Percentiles rank a stretch among this genome's conserved stretches.
These are phyloP conservation scores for Xerocomus nothofagi DNA, from an alignment of 1,284 basidiomycete genomes.

Conservation along the genomic window DNA sequence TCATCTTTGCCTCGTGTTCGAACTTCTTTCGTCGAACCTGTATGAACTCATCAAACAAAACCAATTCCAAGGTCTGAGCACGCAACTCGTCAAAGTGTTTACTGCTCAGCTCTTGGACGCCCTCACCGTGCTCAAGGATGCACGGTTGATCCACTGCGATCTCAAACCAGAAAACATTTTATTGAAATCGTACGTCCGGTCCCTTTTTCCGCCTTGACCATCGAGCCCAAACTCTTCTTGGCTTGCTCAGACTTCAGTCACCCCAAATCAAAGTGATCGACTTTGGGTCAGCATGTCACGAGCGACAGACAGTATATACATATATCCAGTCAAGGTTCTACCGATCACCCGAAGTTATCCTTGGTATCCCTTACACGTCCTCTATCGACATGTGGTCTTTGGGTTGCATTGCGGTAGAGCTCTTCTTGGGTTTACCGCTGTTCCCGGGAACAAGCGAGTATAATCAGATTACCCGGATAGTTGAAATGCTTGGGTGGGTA, in stretches of 20 bases:
- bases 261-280: conserved; percentile 99
- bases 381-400: conserved; percentile 96
- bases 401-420: conserved; percentile 95
- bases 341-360: conserved; percentile 94
- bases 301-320: conserved; percentile 98
- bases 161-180: conserved; percentile 97
- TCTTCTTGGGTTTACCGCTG: conserved; percentile 93
- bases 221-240: conserved; percentile 3
- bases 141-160: conserved; percentile 96
- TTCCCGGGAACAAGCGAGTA: conserved; percentile 99
- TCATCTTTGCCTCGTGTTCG: conserved; percentile 97
- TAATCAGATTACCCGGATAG: conserved; percentile 95
- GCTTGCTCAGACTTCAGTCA: conserved; percentile 77
- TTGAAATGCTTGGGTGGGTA: conserved; percentile 95
- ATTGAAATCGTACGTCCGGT: conserved; percentile 77
- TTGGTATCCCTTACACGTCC: conserved; percentile 93
- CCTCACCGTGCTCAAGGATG: conserved; percentile 90
- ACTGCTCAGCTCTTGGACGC: conserved; percentile 95
- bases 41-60: conserved; percentile 99
- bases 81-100: conserved; percentile 97
- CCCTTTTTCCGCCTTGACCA: background rate
- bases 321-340: conserved; percentile 99
- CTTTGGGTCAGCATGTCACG: conserved; percentile 98
- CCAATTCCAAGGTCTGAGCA: conserved; percentile 96
- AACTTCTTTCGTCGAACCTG: conserved; percentile 94